A percentile compares a stretch with the other conserved stretches of the same genome.
Conservation (phyloP, 768 basidiomycete genomes). For the Phaeotremella skinneri region DNA sequence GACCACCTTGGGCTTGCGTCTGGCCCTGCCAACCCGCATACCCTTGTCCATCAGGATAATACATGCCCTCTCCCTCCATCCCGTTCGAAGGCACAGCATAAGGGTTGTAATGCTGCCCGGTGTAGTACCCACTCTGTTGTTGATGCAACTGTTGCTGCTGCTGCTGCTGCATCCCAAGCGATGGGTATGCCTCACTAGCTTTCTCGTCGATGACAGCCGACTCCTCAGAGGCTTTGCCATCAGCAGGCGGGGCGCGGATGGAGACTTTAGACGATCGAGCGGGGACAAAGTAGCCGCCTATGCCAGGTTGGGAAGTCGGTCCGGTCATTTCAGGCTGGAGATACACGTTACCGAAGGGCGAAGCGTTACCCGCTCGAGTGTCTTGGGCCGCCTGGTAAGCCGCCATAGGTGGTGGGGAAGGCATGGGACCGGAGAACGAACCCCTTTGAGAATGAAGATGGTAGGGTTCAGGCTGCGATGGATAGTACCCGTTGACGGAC, state of each 20-base stretch:
- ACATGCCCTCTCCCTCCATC: neutral
- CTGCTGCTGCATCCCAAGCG: neutral
- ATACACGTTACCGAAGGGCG: conserved; percentile 13
- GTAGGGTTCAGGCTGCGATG: conserved; percentile 12
- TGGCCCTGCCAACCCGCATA: conserved; percentile 1
- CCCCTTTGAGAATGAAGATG: conserved; percentile 15
- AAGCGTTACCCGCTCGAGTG: neutral
- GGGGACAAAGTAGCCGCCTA: conserved; percentile 30
- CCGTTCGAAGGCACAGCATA: conserved; percentile 15
- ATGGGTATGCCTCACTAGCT: neutral
- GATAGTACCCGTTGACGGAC: conserved; percentile 10
- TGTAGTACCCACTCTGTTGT: conserved; percentile 18
- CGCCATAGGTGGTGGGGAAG: neutral
- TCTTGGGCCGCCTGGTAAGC: neutral
- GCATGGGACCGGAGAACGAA: conserved; percentile 18
- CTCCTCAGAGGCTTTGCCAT: neutral
- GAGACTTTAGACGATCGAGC: conserved; percentile 25
- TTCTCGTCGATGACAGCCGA: neutral
- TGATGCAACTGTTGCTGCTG: conserved; percentile 5
- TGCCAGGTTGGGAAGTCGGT: neutral
- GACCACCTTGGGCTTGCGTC: too few species aligned
- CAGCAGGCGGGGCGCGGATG: conserved; percentile 22
- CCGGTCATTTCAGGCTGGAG: neutral
- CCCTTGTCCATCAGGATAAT: conserved; percentile 15
- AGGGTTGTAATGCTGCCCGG: conserved; percentile 29